Evolutionary conservation across 192 early-diverging fungal species (phyloP).

Genomic region (Backusella tarrabulga): DNA sequence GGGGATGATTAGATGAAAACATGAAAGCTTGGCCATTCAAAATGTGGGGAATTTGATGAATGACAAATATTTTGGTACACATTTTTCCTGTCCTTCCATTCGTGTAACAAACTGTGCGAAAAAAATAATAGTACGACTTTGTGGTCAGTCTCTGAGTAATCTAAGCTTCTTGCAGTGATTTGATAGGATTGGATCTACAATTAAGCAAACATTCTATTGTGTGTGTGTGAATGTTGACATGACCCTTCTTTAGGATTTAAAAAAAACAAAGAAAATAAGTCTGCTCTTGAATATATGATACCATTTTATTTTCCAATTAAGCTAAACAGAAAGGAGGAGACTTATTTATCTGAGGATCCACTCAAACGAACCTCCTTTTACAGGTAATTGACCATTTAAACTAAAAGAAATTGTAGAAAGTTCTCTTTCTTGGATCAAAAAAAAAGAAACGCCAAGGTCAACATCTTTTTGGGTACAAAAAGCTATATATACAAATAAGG

Average conservation of each 20-base stretch:
- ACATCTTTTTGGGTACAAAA: background rate
- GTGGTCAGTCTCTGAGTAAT: background rate
- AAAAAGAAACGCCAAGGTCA: background rate
- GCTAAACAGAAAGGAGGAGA: background rate
- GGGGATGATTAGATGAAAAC: background rate
- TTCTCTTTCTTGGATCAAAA: background rate
- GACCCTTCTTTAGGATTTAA: background rate
- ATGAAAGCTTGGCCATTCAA: background rate
- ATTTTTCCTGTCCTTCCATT: background rate
- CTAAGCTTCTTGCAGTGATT: background rate
- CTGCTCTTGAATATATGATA: background rate
- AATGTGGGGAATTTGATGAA: conserved; percentile 7
- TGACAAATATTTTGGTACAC: background rate
- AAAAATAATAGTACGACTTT: background rate
- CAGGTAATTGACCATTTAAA: background rate
- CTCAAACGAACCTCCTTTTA: background rate
- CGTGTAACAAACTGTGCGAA: background rate
- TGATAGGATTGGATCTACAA: conserved; percentile 1
- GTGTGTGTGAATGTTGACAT: background rate
- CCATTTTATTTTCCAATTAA: background rate
- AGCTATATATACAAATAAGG: background rate
- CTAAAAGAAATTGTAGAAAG: background rate
- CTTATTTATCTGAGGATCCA: background rate
- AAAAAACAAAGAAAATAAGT: background rate
- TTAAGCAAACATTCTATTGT: background rate